phyloP scores from a whole-genome alignment of 1,139 yeast species.

The Arxiozyma slooffiae region DNA sequence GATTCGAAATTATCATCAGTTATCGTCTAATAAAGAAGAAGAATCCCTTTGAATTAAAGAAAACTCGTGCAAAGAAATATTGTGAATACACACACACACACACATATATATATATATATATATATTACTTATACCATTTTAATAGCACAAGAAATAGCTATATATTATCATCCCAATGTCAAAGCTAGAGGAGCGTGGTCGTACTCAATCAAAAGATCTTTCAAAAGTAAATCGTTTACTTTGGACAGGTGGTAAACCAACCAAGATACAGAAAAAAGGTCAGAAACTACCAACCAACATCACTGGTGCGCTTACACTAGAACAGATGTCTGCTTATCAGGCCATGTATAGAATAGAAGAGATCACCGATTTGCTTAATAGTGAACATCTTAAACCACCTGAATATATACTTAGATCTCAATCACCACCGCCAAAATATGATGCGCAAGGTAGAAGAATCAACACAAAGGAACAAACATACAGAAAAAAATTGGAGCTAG shows the following conservation, averaged over 20 bases:
- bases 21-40: background rate
- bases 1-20: background rate
- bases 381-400: conserved; percentile 33
- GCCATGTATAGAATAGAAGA: conserved; percentile 70
- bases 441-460: conserved; percentile 66
- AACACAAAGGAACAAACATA: conserved; percentile 74
- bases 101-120: too few relatives aligned
- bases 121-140: too few relatives aligned
- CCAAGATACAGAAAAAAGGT: background rate
- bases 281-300: conserved; percentile 34
- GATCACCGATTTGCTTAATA: conserved; percentile 47
- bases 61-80: background rate
- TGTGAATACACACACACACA: too few relatives aligned
- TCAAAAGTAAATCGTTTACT: background rate
- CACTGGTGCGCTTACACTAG: conserved; percentile 58
- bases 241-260: conserved; percentile 3
- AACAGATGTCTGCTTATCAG: conserved; percentile 78
- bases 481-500: conserved; percentile 56
- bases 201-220: background rate
- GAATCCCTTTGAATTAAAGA: too few relatives aligned
- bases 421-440: conserved; percentile 91
- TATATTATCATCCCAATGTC: conserved; percentile 2
- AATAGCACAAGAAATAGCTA: background rate
- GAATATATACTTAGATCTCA: conserved; percentile 46
- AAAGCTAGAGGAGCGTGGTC: conserved; percentile 1